Percentiles rank a stretch among this genome's conserved stretches.
Evolutionary conservation across 2,329 filamentous ascomycete genomes (phyloP).

Genomic region (Elsinoe arachidis): DNA sequence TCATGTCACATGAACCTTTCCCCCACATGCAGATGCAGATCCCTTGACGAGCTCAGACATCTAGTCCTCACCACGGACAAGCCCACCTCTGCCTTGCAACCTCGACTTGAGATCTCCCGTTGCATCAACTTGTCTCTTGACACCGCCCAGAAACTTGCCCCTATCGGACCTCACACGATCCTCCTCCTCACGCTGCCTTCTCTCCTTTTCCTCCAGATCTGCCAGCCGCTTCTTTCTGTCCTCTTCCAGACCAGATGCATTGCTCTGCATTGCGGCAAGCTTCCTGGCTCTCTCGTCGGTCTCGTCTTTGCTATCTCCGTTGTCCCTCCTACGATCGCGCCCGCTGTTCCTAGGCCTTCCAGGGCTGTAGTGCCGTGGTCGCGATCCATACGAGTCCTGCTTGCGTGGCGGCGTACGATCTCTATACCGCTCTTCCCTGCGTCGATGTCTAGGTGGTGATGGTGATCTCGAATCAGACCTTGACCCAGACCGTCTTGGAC

Average conservation of each 20-base stretch:
- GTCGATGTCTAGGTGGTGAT: slow-evolving; percentile 14
- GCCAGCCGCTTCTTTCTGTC: slow-evolving; percentile 61
- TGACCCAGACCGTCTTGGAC: slow-evolving; percentile 28
- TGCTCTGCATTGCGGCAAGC: slow-evolving; percentile 34
- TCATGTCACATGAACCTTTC: background rate
- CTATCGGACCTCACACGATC: slow-evolving; percentile 37
- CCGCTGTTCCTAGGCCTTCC: slow-evolving; percentile 3
- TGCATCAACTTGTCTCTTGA: slow-evolving; percentile 26
- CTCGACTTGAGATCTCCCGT: slow-evolving; percentile 14
- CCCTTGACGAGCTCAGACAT: background rate
- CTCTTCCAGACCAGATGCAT: slow-evolving; percentile 54
- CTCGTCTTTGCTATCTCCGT: slow-evolving; percentile 20
- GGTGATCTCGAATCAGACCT: slow-evolving; percentile 28
- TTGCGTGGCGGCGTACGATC: background rate
- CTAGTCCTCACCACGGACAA: slow-evolving; percentile 14
- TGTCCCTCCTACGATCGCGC: slow-evolving; percentile 15
- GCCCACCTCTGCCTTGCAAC: slow-evolving; percentile 14
- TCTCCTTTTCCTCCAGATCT: slow-evolving; percentile 57
- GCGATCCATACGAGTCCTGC: slow-evolving; percentile 21
- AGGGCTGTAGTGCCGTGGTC: background rate
- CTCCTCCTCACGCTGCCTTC: slow-evolving; percentile 56
- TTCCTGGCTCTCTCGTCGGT: slow-evolving; percentile 30
- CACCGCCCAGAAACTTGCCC: slow-evolving; percentile 28
- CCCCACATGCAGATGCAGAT: background rate
- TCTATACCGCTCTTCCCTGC: background rate